phyloP scores from a whole-genome alignment of 2,329 filamentous ascomycete species.

The Neopestalotiopsis rosae region DNA sequence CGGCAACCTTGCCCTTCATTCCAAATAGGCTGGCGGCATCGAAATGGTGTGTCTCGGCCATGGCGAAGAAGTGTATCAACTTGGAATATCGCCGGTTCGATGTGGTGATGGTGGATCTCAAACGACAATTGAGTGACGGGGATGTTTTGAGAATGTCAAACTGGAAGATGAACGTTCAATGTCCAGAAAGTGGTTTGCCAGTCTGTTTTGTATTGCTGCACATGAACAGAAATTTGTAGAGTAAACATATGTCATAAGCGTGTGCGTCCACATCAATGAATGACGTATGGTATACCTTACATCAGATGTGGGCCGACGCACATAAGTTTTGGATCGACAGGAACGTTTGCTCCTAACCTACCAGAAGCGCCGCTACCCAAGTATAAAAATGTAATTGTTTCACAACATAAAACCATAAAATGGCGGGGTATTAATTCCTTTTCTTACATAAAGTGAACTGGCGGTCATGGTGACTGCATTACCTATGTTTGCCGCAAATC shows the following conservation, averaged over 20 bases:
- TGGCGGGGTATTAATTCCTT: not conserved
- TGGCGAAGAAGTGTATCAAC: constrained; percentile 18
- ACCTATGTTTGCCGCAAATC: not conserved
- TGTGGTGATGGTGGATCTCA: not conserved
- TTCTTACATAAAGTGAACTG: not conserved
- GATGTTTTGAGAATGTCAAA: not conserved
- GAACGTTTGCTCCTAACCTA: constrained; percentile 18
- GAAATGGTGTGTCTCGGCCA: constrained; percentile 42
- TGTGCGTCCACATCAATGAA: not conserved
- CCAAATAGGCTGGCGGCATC: constrained; percentile 38
- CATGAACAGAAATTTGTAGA: not conserved
- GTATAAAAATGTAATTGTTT: not conserved
- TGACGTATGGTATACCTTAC: constrained; percentile 19
- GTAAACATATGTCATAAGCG: not conserved
- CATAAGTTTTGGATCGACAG: constrained; percentile 7
- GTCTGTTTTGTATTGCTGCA: not conserved
- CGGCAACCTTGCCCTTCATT: constrained; percentile 40
- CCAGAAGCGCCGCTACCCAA: not conserved
- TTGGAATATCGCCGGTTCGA: no score
- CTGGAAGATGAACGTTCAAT: not conserved
- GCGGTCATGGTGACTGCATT: not conserved
- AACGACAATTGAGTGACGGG: not conserved
- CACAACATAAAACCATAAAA: not conserved
- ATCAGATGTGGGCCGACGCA: not conserved
- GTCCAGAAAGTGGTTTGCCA: not conserved